Evolutionary conservation across 371 early-diverging fungal genomes (phyloP), one percentile per base, ranked within the genome.

Genomic region (Amoeboaphelidium occidentale): DNA sequence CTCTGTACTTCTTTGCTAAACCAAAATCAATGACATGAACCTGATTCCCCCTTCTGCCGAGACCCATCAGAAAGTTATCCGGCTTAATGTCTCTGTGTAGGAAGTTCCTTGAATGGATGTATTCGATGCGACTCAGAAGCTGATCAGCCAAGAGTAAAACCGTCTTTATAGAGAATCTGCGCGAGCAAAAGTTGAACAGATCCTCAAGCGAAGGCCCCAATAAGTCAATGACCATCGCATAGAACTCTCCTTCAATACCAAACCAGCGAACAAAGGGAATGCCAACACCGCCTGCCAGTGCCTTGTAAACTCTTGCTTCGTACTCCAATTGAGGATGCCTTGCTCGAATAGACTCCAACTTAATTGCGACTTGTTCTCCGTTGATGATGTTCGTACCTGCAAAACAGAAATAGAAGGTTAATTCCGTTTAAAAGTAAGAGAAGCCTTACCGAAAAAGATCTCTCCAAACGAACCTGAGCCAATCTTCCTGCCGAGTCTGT

Each of bases 21-120:
- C 99, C 99, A 72, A 96, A 94, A 68, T 99, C 99, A 54, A 99
- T 98, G 26, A 98, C 76, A 63, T 91, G 92, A 27, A 99, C 88
- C 55, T 88, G 88, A 62, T 91, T 90, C 49, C 84, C 83, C 41
- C 83, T 78, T 57, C 83, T 82, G 27, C 85, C 86, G 57, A 84
- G 75, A 49, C 96, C 97, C 91, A 97, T 93, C 56, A 97, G 69
- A 64, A 98, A 99, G 73, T 99, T 99, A 62, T 98, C 99, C 13
- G 54, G 56, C 48, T 78, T 80, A 50, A 80, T 76, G 54, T 77
- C 78, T 48, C 79, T 63, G 53, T 81, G 81, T 26, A 81, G 61
- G 53, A 72, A 74, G 59, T 76, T 69, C 57, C 88, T 88, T 54
- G 83, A 78, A 63, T 99, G 99, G 53, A 97, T 78, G 62, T 83